Evolutionary conservation across 371 early-diverging fungal species (phyloP), one percentile per base, ranked within the genome.

Genomic region (Syncephalastrum monosporum): DNA sequence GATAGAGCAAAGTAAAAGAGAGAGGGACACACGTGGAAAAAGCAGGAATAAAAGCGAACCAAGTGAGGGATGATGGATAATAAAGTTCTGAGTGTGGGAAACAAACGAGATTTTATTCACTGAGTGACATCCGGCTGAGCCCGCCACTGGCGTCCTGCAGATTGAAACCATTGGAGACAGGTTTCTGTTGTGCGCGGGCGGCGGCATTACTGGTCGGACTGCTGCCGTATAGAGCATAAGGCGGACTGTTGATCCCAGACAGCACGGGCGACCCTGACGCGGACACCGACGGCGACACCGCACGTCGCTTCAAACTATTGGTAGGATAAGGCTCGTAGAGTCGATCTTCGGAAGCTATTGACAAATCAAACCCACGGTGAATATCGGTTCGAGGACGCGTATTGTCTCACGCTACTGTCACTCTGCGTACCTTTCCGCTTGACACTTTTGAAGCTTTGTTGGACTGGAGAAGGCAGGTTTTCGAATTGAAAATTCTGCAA

Each of bases 131-230:
- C 43, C 73, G 57, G 23, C 76, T 75, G 24, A 75, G 47, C 38
- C 76, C 71, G 15, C 76, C 73, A 61, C 73, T 75, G 7, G 76
- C 73, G 60, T 75, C 76, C 42, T 72, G 73, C 25, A 75, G 53
- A 55, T 72, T 75, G 23, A 75, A 75, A 3, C 59, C 48, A 47
- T 29, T 50, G 19, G 59, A 50, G 4, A 54, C 63, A 10, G 63
- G 57, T 47, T 72, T 70, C 25, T 68, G 68, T 49, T 64, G 64
- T 7, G 67, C 67, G 55, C 73, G 58, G 29, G 69, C 69, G 24
- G 71, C 69, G 27, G 69, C 71, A 65, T 69, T 71, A 5, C 61
- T 57, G 21, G 60, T 57, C 19, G 58, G 59, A 21, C 59, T 53
- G 56, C 59, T 61, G 6, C 59, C 61, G 57, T 60, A 64, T 19